Conservation (phyloP, 2,329 filamentous ascomycete genomes). For the Beauveria scarabaeidicola region DNA sequence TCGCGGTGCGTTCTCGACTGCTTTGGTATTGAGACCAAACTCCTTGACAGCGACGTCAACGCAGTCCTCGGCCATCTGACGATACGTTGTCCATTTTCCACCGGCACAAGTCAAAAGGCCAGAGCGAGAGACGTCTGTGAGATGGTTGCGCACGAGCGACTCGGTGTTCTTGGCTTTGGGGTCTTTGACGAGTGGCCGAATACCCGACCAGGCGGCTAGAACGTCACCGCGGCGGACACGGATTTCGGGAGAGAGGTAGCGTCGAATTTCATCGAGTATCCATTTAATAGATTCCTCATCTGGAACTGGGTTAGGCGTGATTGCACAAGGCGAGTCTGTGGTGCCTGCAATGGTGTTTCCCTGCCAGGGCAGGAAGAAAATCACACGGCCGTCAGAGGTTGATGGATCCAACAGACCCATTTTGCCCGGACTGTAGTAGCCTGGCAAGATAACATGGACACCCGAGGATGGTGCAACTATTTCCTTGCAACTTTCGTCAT, state of each 20-base stretch:
- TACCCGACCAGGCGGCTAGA: constrained; percentile 84
- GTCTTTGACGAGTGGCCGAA: constrained; percentile 77
- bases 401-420: constrained; percentile 84
- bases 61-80: constrained; percentile 86
- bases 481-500: constrained; percentile 61
- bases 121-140: constrained; percentile 70
- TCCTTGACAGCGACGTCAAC: constrained; percentile 70
- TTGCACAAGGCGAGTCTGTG: constrained; percentile 68
- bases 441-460: constrained; percentile 78
- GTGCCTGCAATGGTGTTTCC: constrained; percentile 88
- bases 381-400: constrained; percentile 80
- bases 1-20: constrained; percentile 52
- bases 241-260: constrained; percentile 77
- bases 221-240: constrained; percentile 78
- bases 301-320: constrained; percentile 65
- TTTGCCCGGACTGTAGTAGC: constrained; percentile 75
- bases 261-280: constrained; percentile 76
- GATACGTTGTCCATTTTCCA: constrained; percentile 89
- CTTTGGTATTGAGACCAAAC: constrained; percentile 53
- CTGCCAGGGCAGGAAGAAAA: constrained; percentile 92
- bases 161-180: constrained; percentile 80
- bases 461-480: constrained; percentile 82
- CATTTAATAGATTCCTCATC: constrained; percentile 79
- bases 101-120: constrained; percentile 79
- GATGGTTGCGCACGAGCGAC: constrained; percentile 78